phyloP scores from a whole-genome alignment of 176 grass and related monocot species.

The Tillandsia leiboldiana region DNA sequence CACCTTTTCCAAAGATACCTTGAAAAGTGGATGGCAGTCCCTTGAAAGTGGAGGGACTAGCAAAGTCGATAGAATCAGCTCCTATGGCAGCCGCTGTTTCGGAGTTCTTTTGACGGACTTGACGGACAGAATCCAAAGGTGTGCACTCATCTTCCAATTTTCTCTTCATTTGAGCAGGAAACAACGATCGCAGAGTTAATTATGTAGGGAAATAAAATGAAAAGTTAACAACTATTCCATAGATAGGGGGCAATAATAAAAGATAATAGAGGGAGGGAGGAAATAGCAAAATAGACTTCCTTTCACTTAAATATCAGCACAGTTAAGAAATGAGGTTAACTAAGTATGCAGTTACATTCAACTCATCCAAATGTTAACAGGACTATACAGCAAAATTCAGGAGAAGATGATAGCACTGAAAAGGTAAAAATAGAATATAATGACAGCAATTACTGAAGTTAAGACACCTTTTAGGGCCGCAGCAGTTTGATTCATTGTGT shows the following conservation, averaged over 20 bases:
- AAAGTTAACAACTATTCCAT: background rate
- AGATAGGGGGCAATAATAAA: background rate
- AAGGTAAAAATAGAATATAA: too few relatives aligned
- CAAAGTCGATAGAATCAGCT: conserved; percentile 7
- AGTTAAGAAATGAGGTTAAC: background rate
- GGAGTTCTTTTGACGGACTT: conserved; percentile 3
- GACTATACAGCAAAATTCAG: too few relatives aligned
- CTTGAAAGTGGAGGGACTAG: conserved; percentile 12
- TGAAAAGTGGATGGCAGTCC: conserved; percentile 16
- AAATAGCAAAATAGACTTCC: background rate
- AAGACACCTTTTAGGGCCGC: too few relatives aligned
- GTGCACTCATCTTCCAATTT: conserved; percentile 19
- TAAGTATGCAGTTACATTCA: background rate
- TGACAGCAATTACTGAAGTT: too few relatives aligned
- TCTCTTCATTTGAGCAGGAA: conserved; percentile 19
- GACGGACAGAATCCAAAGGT: conserved; percentile 8
- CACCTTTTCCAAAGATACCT: conserved; percentile 21
- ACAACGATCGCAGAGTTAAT: conserved; percentile 5
- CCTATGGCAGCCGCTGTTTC: conserved; percentile 19
- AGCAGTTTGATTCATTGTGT: too few relatives aligned
- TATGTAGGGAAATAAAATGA: background rate
- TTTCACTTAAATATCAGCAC: background rate
- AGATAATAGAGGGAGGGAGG: background rate
- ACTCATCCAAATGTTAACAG: background rate
- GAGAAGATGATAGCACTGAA: too few relatives aligned